These are phyloP conservation scores for Fusarium sp. DNA, from an alignment of 2,329 filamentous ascomycete genomes.

Conservation along the genomic window DNA sequence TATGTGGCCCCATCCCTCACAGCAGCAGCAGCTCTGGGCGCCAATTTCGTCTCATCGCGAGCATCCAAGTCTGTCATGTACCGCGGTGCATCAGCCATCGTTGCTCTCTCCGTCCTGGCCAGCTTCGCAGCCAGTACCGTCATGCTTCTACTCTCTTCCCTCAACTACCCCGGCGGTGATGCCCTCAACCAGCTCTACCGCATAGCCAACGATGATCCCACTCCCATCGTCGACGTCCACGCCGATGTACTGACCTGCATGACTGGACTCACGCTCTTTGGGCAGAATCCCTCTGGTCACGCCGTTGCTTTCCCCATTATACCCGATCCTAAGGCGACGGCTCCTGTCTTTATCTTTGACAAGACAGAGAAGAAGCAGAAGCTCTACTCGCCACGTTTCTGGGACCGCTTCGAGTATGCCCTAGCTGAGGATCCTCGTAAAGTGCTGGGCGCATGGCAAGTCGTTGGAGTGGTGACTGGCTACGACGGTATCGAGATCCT, in stretches of 20 bases:
- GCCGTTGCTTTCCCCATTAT: slow-evolving; percentile 49
- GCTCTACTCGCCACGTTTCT: slow-evolving; percentile 65
- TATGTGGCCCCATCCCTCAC: slow-evolving; percentile 87
- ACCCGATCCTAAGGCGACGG: slow-evolving; percentile 29
- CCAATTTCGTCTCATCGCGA: slow-evolving; percentile 75
- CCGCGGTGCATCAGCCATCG: slow-evolving; percentile 61
- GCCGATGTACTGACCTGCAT: slow-evolving; percentile 75
- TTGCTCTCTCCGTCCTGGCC: slow-evolving; percentile 69
- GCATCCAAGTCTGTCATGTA: slow-evolving; percentile 69
- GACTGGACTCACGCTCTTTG: slow-evolving; percentile 76
- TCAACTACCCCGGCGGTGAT: slow-evolving; percentile 93
- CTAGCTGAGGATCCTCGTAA: slow-evolving; percentile 64
- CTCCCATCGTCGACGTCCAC: slow-evolving; percentile 59
- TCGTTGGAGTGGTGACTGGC: slow-evolving; percentile 66
- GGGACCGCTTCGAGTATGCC: slow-evolving; percentile 72
- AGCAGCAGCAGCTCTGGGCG: slow-evolving; percentile 77
- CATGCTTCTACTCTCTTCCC: slow-evolving; percentile 81
- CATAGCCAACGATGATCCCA: slow-evolving; percentile 43
- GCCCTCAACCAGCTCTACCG: slow-evolving; percentile 70
- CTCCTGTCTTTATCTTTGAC: slow-evolving; percentile 61
- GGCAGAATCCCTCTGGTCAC: slow-evolving; percentile 58
- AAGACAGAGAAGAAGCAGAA: slow-evolving; percentile 64
- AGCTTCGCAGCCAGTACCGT: slow-evolving; percentile 70
- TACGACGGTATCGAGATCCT: slow-evolving; percentile 70
- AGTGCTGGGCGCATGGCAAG: slow-evolving; percentile 65